phyloP scores from a whole-genome alignment of 345 rosid genomes.

The Isatis tinctoria region DNA sequence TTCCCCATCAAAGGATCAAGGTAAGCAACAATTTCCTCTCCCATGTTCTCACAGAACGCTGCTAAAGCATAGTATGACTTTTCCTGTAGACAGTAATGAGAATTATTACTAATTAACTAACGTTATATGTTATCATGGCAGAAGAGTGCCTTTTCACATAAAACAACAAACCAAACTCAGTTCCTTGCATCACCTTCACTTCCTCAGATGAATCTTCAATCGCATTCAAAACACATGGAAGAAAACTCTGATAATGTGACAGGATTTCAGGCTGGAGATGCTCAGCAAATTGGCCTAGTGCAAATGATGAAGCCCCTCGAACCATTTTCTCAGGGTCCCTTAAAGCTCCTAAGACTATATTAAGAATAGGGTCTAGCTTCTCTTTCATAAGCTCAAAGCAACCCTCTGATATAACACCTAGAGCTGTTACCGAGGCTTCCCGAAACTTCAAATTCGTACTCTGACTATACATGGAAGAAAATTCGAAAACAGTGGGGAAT shows the following conservation, averaged over 20 bases:
- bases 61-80: constrained; percentile 98
- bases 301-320: constrained; percentile 98
- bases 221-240: constrained; percentile 88
- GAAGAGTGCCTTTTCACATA: neutral
- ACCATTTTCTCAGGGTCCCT: constrained; percentile 95
- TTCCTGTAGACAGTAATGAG: constrained; percentile 47
- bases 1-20: constrained; percentile 92
- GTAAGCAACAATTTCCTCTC: constrained; percentile 83
- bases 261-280: constrained; percentile 96
- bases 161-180: neutral
- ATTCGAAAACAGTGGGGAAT: constrained; percentile 71
- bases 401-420: constrained; percentile 96
- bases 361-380: constrained; percentile 80
- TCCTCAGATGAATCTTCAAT: constrained; percentile 92
- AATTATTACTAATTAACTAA: neutral
- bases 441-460: constrained; percentile 72
- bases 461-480: constrained; percentile 77
- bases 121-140: neutral
- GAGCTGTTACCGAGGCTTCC: constrained; percentile 92
- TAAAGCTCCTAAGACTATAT: constrained; percentile 71
- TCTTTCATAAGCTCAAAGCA: constrained; percentile 81
- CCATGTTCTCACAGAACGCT: constrained; percentile 99
- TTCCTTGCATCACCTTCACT: constrained; percentile 68
- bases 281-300: constrained; percentile 97
- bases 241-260: constrained; percentile 74